Evolutionary conservation across 768 basidiomycete genomes (phyloP), one percentile per base, ranked within the genome.

Genomic region (Rhodotorula diobovata): DNA sequence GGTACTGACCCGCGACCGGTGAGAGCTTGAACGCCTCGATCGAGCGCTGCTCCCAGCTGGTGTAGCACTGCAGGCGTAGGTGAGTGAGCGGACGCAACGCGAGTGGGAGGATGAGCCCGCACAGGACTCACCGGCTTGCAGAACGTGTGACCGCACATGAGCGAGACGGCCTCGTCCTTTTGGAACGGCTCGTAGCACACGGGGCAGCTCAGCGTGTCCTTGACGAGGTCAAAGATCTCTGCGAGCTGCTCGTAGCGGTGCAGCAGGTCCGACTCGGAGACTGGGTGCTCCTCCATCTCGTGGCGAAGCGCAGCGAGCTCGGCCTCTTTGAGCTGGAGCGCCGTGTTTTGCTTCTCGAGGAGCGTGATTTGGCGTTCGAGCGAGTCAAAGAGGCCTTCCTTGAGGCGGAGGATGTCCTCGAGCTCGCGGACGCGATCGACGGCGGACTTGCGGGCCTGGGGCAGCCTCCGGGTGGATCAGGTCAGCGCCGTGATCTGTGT

Each of bases 61-160:
- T 18, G 53, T 62, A 63, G 59, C 66, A 67, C 56, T 63, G 62
- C 14, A 6, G 16, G n/a, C 8, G 16, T 15, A 9, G 34, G 6
- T 21, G 23, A 2, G 37, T 2, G 0, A 39, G 25, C 45, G 12
- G 35, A 39, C 28, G 23, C 14, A 18, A 41, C 3, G 23, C 32
- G 46, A 46, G 20, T 16, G 45, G 45, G 45, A 48, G 46, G 10
- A 48, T 4, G 25, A 9, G 35, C 15, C 30, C 20, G 34, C 35
- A 25, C 25, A 20, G 34, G 18, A 55, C 48, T 32, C n/a, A 54
- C 68, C 34, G 41, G 2, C 25, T 43, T 16, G 62, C 71, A 72
- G 58, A 72, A 72, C 32, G 71, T 60, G 34, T 72, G 71, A 4
- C 71, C 71, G 32, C 71, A 72, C 16, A 41, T n/a, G 23, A 67